Percentiles rank a stretch among this genome's conserved stretches.
phyloP scores from a whole-genome alignment of 108 stramenopile species.

The Discostella stelligeroides region DNA sequence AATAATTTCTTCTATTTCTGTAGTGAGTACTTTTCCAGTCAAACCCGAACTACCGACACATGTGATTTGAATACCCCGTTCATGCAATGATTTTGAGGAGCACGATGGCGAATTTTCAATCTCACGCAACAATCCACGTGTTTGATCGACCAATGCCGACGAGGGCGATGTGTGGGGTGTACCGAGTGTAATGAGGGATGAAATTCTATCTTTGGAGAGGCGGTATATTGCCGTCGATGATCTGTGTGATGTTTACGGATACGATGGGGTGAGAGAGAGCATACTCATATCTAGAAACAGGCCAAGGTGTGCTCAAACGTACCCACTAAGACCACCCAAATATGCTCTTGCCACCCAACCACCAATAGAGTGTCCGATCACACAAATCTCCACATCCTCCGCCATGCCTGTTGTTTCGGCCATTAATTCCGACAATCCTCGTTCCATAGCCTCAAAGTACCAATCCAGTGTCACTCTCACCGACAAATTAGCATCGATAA shows the following conservation, averaged over 20 bases:
- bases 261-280: constrained; percentile 10
- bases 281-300: background rate
- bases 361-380: constrained; percentile 77
- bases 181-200: constrained; percentile 72
- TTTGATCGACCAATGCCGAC: constrained; percentile 75
- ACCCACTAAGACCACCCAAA: constrained; percentile 67
- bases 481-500: constrained; percentile 63
- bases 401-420: constrained; percentile 42
- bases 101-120: constrained; percentile 53
- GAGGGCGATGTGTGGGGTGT: constrained; percentile 73
- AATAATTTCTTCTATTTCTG: constrained; percentile 68
- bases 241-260: background rate
- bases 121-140: constrained; percentile 69
- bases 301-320: background rate
- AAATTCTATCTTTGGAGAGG: constrained; percentile 42
- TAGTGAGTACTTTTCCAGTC: constrained; percentile 50
- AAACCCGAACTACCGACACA: constrained; percentile 66
- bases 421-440: constrained; percentile 60
- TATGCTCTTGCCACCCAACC: constrained; percentile 83
- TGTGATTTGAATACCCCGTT: constrained; percentile 59
- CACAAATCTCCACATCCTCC: constrained; percentile 57
- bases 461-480: constrained; percentile 66
- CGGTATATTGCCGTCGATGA: constrained; percentile 58
- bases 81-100: constrained; percentile 51
- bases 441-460: constrained; percentile 81